Percentiles rank a stretch among this genome's conserved stretches.
Conservation (phyloP, 2,329 filamentous ascomycete species). For the Metarhizium album region DNA sequence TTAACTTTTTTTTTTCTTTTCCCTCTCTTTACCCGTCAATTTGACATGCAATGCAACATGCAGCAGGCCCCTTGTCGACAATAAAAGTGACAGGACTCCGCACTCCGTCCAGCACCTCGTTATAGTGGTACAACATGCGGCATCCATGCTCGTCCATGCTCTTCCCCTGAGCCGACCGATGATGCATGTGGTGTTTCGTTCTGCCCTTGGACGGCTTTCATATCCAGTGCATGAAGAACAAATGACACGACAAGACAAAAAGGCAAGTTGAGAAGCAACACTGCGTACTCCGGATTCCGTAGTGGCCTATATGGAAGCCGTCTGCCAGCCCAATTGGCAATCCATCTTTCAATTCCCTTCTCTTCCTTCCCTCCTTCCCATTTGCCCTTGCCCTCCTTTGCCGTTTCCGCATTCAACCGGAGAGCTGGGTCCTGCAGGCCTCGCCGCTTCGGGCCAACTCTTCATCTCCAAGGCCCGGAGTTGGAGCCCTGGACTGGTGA, state of each 20-base stretch:
- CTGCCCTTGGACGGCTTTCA: not conserved
- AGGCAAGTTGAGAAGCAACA: not conserved
- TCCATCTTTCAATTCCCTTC: not conserved
- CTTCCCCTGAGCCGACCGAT: not conserved
- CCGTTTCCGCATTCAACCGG: no score
- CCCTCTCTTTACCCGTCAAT: no score
- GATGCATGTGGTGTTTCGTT: not conserved
- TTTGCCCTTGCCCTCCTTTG: no score
- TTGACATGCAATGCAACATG: no score
- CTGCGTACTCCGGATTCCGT: not conserved
- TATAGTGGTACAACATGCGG: no score
- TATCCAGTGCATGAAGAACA: not conserved
- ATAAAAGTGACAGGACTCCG: no score
- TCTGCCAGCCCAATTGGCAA: not conserved
- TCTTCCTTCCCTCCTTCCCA: not conserved
- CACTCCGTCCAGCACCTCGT: no score
- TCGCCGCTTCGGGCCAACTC: no score
- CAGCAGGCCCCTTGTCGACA: no score
- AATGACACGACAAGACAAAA: not conserved
- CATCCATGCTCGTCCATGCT: no score
- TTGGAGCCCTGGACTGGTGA: not conserved
- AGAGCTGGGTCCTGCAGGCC: no score
- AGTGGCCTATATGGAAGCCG: not conserved
- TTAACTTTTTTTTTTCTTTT: no score
- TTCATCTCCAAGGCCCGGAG: not conserved